Base-by-base conservation (phyloP, 768 basidiomycete species). In the Rhodosporidiobolus odoratus region DNA sequence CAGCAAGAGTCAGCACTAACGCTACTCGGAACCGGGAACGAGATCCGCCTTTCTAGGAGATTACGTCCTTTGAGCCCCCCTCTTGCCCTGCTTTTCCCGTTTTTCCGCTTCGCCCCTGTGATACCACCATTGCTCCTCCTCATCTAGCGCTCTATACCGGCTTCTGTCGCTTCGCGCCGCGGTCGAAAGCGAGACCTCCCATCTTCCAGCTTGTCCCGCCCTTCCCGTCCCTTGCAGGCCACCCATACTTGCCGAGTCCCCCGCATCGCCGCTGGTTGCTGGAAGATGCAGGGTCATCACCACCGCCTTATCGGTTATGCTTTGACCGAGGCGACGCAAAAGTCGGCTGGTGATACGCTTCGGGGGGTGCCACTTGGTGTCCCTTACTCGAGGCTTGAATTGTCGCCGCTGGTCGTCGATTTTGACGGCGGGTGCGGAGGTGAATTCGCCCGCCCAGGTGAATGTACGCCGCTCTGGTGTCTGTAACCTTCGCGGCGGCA, bases 301-400 rank as follows among this genome's bases (percentile, higher is more conserved):
- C 12, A 65, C 65, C 6, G 65, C 48, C 37, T 62, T 62, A 35
- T 56, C 54, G 34, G 62, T 56, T 21, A 60, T 25, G 9, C 56
- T 48, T 16, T 56, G 37, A 17, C 38, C 56, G 37, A 60, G 12
- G 0, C 69, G 53, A 2, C 69, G 53, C 3, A 71, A 27, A 7
- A 71, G 48, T 9, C 69, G 59, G 12, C 43, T 13, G 16, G 69
- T 58, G 40, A 71, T 23, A 21, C 32, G 56, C 37, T 71, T 71
- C 41, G 69, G 69, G 5, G 34, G 34, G 58, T 63, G 69, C 69
- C 69, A 71, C 30, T 66, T 66, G 27, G 48, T 62, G 54, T 62
- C 62, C 13, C 56, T 30, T 32, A 32, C 37, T 2, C 16, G 52
- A 12, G 69, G 69, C 38, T 27, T 52, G 41, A 40, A 21, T 35